Percentiles rank a stretch among this genome's conserved stretches.
phyloP scores from a whole-genome alignment of 176 grass and related monocot species.

The Triticum urartu region DNA sequence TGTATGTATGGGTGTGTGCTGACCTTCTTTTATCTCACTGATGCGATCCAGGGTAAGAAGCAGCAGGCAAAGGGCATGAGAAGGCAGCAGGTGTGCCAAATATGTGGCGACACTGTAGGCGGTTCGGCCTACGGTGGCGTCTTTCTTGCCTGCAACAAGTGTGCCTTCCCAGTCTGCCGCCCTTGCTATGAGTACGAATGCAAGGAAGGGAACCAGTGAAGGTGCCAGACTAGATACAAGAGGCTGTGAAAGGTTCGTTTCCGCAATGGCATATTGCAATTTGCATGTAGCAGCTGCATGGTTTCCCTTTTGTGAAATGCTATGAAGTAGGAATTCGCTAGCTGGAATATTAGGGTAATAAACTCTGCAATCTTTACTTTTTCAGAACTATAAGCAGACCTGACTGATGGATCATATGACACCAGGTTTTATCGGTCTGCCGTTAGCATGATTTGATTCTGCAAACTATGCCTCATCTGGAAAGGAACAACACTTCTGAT shows the following conservation, averaged over 20 bases:
- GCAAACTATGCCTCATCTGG: too few relatives aligned
- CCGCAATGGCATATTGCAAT: neutral
- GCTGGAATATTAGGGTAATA: neutral
- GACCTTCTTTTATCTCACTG: neutral
- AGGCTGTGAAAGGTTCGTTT: conserved; percentile 69
- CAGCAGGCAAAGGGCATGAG: conserved; percentile 21
- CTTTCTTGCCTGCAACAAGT: conserved; percentile 89
- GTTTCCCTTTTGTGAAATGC: too few relatives aligned
- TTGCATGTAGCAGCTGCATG: too few relatives aligned
- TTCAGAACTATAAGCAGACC: too few relatives aligned
- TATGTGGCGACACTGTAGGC: conserved; percentile 66
- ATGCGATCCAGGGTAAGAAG: conserved; percentile 59
- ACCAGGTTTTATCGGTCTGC: too few relatives aligned
- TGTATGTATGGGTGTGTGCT: neutral
- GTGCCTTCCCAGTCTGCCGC: conserved; percentile 73
- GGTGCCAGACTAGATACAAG: conserved; percentile 28
- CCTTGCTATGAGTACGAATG: conserved; percentile 86
- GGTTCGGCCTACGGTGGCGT: conserved; percentile 47
- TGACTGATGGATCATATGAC: too few relatives aligned
- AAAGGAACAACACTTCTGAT: too few relatives aligned
- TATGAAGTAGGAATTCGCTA: too few relatives aligned
- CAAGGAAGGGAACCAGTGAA: conserved; percentile 69
- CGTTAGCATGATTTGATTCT: too few relatives aligned
- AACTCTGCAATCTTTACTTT: conserved; percentile 39
- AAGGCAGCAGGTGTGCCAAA: conserved; percentile 62